Evolutionary conservation across 805 yeast species (phyloP), one percentile per base, ranked within the genome.

Genomic region (Candida mattraensis): DNA sequence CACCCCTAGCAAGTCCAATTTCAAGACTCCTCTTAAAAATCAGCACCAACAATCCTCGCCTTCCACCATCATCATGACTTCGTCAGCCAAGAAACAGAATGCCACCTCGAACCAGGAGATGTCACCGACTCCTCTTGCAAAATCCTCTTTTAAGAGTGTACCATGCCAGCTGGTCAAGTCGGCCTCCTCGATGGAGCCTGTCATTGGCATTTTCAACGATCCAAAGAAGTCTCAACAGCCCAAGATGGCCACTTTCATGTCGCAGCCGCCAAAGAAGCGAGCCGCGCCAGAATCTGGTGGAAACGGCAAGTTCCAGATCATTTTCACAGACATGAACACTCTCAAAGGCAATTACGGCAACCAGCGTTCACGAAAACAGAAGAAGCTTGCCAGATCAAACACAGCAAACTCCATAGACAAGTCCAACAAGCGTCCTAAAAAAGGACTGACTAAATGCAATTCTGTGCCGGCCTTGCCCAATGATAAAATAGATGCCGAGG

Each of bases 221-320:
- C 38, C 48, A 29, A 45, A 38, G 16, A 11, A 10, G 12, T 5
- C 13, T 3, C 16, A 30, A 15, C 38, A 45, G 4, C 46, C 43
- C 18, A 29, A 30, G 25, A 35, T 40, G 36, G 23, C 47, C 14
- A 28, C 31, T 9, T 35, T 42, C n/a, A n/a, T n/a, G n/a, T n/a
- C n/a, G n/a, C 35, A 30, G 16, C 30, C 30, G 6, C 35, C 35
- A 15, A 30, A 31, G 13, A 34, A 31, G 13, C 39, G 35, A 24
- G n/a, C n/a, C n/a, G n/a, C n/a, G n/a, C 30, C 26, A 7, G 35
- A 30, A 20, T 12, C 17, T 4, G 61, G 65, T 9, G 42, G 69
- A 10, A 60, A 66, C 61, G 66, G 66, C 46, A 66, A 66, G 49
- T 70, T 70, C 47, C 75, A 70, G 49, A 69, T 70, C 39, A 69